Evolutionary conservation across 23 red algal genomes (phyloP).

Genomic region (Gracilariopsis chorda): DNA sequence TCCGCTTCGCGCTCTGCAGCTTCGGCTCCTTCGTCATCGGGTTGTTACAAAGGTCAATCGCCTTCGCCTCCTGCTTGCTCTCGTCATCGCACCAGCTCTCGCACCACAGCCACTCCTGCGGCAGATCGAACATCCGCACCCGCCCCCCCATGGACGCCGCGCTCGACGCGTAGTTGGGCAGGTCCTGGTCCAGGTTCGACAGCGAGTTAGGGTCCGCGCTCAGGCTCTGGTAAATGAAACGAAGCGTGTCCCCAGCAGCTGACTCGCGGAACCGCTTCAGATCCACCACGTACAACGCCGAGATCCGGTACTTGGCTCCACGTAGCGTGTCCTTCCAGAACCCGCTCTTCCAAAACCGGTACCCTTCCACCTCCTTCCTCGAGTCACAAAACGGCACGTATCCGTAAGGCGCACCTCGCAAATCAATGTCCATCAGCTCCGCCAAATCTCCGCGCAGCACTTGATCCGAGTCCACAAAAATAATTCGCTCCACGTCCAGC

Average conservation of each 20-base stretch:
- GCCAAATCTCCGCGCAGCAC: slow-evolving; percentile 88
- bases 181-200: slow-evolving; percentile 97
- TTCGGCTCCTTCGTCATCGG: slow-evolving; percentile 96
- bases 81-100: slow-evolving; percentile 97
- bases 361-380: slow-evolving; percentile 84
- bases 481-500: slow-evolving; percentile 61
- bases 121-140: slow-evolving; percentile 85
- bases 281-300: slow-evolving; percentile 95
- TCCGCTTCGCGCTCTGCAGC: slow-evolving; percentile 81
- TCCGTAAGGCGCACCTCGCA: slow-evolving; percentile 91
- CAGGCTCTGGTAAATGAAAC: slow-evolving; percentile 88
- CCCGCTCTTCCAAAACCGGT: slow-evolving; percentile 93
- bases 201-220: slow-evolving; percentile 82
- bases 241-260: slow-evolving; percentile 83
- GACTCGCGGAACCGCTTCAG: slow-evolving; percentile 82
- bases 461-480: slow-evolving; percentile 99
- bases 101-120: slow-evolving; percentile 98
- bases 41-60: slow-evolving; percentile 99
- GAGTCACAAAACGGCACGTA: slow-evolving; percentile 98
- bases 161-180: slow-evolving; percentile 93
- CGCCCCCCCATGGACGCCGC: slow-evolving; percentile 6
- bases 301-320: slow-evolving; percentile 90
- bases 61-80: slow-evolving; percentile 85
- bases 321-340: slow-evolving; percentile 88
- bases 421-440: slow-evolving; percentile 79